Base-by-base conservation (phyloP, 257 asterid species). In the Penstemon barbatus region DNA sequence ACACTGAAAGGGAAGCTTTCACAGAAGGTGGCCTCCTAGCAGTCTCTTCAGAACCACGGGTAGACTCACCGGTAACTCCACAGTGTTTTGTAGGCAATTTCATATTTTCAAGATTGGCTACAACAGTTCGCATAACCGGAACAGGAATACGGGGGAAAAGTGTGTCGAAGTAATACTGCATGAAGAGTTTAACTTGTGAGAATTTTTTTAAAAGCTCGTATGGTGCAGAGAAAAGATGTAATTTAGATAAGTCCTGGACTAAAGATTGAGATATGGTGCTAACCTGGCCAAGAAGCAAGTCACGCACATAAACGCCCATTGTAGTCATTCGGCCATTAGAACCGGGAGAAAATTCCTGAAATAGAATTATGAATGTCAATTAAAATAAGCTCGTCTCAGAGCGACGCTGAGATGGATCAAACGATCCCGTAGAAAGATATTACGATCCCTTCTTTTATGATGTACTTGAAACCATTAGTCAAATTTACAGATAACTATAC, bases 1-100 rank as follows among this genome's bases (percentile, higher is more conserved):
- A 94, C 67, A 91, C 99, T 6, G 99, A 94, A 25, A 94, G 97
- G 61, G 99, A 74, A 46, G 99, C 99, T 80, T 94, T 94, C 61
- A 94, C 99, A 6, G 99, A 91, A 67, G 99, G 99, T 33, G 99
- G 99, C 61, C 97, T 86, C 57, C 99, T 81, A 25, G 97, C 90
- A 59, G 96, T 85, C 82, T 90, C 99, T 62, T 91, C 97, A 3
- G 96, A 82, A 49, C 96, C 97, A n/a, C 96, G 97, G 54, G 91
- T 94, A 33, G 85, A 63, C 74, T 90, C 96, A 38, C 99, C 99
- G 3, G 96, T 93, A 4, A 84, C 83, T 46, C 99, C 95, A 69
- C 91, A 84, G 63, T 76, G 96, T 71, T 94, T 94, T 6, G 96
- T 72, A 0, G 99, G 99, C 33, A 94, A 84, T 72, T 94, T 94